Evolutionary conservation across 306 rosid genomes (phyloP).

Genomic region (Pueraria montana): DNA sequence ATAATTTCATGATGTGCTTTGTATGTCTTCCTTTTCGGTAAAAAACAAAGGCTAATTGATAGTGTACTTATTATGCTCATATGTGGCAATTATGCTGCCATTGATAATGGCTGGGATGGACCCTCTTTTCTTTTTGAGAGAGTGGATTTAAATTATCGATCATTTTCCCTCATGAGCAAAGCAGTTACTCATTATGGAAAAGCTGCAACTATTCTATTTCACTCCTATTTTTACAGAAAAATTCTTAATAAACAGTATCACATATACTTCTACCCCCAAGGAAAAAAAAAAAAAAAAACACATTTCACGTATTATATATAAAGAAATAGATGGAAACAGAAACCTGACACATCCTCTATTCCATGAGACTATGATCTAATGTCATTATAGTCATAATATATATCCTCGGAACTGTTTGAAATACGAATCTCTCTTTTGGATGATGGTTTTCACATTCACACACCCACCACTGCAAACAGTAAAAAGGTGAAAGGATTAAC

Average conservation of each 20-base stretch:
- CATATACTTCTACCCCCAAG: background rate
- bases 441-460: slow-evolving; percentile 51
- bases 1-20: slow-evolving; percentile 44
- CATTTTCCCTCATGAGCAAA: slow-evolving; percentile 56
- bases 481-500: slow-evolving; percentile 56
- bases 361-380: slow-evolving; percentile 42
- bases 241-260: slow-evolving; percentile 3
- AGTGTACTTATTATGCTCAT: slow-evolving; percentile 55
- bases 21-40: slow-evolving; percentile 40
- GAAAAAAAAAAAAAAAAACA: background rate
- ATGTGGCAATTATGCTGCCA: slow-evolving; percentile 57
- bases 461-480: slow-evolving; percentile 59
- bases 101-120: slow-evolving; percentile 57
- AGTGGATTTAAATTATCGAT: slow-evolving; percentile 50
- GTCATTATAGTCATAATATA: slow-evolving; percentile 56
- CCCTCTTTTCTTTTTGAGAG: slow-evolving; percentile 46
- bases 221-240: slow-evolving; percentile 22
- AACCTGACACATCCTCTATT: background rate
- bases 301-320: background rate
- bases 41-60: slow-evolving; percentile 51
- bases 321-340: background rate
- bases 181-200: slow-evolving; percentile 64
- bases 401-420: slow-evolving; percentile 50
- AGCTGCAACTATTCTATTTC: slow-evolving; percentile 49
- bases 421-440: slow-evolving; percentile 51